phyloP scores from a whole-genome alignment of 257 asterid genomes.

The Primulina tabacum region DNA sequence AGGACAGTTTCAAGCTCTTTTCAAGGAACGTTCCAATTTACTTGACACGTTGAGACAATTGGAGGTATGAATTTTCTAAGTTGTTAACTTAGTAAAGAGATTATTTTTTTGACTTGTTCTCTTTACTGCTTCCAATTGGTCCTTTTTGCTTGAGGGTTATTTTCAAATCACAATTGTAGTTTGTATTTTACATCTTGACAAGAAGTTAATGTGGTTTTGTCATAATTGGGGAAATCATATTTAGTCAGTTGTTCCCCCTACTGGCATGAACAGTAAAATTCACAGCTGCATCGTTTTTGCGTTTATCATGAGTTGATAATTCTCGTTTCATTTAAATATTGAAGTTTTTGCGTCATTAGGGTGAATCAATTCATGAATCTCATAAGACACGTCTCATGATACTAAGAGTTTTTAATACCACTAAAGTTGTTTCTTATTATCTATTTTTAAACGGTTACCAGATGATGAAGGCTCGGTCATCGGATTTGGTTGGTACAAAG shows the following conservation, averaged over 20 bases:
- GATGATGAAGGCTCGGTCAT: slow-evolving; percentile 2
- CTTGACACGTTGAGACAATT: slow-evolving; percentile 75
- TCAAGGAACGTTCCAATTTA: slow-evolving; percentile 72
- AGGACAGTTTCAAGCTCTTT: slow-evolving; percentile 72
- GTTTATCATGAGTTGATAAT: background rate
- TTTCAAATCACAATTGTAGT: background rate
- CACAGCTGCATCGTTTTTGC: background rate
- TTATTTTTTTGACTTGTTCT: background rate
- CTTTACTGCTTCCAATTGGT: background rate
- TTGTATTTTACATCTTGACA: background rate
- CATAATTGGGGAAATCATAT: background rate
- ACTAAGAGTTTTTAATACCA: background rate
- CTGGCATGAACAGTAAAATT: background rate
- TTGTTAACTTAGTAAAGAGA: background rate
- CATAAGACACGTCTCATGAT: background rate
- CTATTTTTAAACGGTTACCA: slow-evolving; percentile 6
- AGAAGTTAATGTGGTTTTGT: background rate
- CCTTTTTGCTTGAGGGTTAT: background rate
- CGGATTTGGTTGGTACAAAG: slow-evolving; percentile 11
- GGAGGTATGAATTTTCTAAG: slow-evolving; percentile 51
- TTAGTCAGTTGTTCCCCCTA: background rate
- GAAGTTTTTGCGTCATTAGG: slow-evolving; percentile 6
- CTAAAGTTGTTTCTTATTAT: slow-evolving; percentile 4
- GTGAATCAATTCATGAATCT: slow-evolving; percentile 9
- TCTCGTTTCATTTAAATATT: background rate